Base-by-base conservation (phyloP, 306 rosid genomes). In the Begonia loranthoides region DNA sequence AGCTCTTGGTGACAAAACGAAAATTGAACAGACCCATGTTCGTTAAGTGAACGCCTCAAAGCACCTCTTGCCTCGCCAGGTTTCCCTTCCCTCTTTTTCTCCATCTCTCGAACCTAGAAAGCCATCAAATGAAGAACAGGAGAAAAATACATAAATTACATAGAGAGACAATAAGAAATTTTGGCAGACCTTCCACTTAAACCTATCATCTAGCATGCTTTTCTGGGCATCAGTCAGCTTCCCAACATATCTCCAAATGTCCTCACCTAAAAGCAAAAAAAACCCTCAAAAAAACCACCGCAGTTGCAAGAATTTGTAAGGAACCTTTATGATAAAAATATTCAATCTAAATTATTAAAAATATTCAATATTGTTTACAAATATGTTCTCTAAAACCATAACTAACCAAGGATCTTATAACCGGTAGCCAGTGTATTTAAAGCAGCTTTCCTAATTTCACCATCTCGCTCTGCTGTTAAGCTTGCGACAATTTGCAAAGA, bases 31-130 rank as follows among this genome's bases (percentile, higher is more conserved):
- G 63, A 76, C 96, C 94, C 93, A 58, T 86, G 74, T 53, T 92
- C 96, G 70, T 92, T 76, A 41, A 92, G 93, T 63, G 94, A 82
- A 17, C 89, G 94, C 66, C 99, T 81, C 60, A 87, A 58, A 67
- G 78, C 79, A 49, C 94, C 94, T 79, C 94, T 87, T 13, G 96
- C 94, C 61, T 87, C 96, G 13, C 99, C 99, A 15, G 96, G 99
- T 63, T 77, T 87, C 61, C 99, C 99, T 87, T 92, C 99, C 68
- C 79, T 92, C 67, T 67, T 92, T 67, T 79, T 87, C 72, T 92
- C 99, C 99, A 92, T 92, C 70, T 92, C 96, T 39, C 95, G 75
- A 17, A 83, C 84, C 99, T 92, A 39, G 59, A 54, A 57, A 49
- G 62, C 34, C 24, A 58, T 55, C 66, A 36, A 54, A 45, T 33